A percentile compares a stretch with the other conserved stretches of the same genome.
phyloP scores from a whole-genome alignment of 306 rosid genomes.

The Lathyrus tuberosus region DNA sequence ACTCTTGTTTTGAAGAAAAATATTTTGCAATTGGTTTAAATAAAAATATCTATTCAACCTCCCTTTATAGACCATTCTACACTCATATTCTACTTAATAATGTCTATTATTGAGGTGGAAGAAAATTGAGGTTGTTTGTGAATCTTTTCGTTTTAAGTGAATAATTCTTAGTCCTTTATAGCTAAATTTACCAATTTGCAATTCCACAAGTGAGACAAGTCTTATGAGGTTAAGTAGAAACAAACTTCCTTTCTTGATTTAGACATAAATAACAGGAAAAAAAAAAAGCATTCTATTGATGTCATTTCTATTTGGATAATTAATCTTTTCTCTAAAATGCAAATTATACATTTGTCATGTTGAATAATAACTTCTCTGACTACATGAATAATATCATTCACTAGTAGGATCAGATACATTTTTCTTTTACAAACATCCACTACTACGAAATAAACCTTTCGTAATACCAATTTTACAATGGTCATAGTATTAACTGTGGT shows the following conservation, averaged over 20 bases:
- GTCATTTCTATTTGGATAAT: background rate
- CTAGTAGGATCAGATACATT: background rate
- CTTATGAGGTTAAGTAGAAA: background rate
- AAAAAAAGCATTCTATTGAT: background rate
- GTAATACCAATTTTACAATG: no score
- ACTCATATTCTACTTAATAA: no score
- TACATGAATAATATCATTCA: background rate
- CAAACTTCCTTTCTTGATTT: background rate
- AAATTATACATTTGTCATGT: no score
- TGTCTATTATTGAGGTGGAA: background rate
- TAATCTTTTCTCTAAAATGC: background rate
- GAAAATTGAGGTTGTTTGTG: background rate
- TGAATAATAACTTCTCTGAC: background rate
- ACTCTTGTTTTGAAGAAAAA: no score
- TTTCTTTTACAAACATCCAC: background rate
- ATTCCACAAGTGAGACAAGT: background rate
- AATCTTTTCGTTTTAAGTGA: background rate
- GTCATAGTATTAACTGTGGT: no score
- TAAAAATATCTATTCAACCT: no score
- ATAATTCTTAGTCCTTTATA: background rate
- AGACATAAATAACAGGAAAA: background rate
- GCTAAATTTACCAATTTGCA: background rate
- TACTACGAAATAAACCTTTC: no score
- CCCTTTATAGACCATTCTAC: no score
- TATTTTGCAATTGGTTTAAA: no score